Conservation (phyloP, 2,329 filamentous ascomycete species). For the Xylariaceae sp. region DNA sequence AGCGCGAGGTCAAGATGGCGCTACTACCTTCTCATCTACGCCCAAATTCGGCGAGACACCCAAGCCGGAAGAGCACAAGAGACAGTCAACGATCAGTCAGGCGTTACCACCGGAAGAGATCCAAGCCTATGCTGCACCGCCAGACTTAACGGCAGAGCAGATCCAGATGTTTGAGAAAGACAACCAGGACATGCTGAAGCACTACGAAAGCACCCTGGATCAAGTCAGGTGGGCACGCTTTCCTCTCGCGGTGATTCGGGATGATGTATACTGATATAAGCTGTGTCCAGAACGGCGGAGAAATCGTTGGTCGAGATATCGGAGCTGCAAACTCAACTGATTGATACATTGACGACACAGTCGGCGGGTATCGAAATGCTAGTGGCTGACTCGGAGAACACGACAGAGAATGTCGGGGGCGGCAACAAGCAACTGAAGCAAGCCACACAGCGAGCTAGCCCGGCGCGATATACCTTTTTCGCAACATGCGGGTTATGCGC, state of each 20-base stretch:
- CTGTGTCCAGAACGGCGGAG: constrained; percentile 66
- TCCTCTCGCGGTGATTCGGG: background rate
- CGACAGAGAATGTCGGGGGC: constrained; percentile 78
- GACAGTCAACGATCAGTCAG: constrained; percentile 12
- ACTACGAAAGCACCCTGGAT: constrained; percentile 89
- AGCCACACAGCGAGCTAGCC: constrained; percentile 67
- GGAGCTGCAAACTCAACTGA: constrained; percentile 84
- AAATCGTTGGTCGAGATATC: constrained; percentile 89
- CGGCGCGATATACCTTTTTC: constrained; percentile 75
- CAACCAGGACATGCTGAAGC: constrained; percentile 86
- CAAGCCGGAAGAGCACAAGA: constrained; percentile 3
- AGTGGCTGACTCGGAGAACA: constrained; percentile 75
- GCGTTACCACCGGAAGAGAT: constrained; percentile 20
- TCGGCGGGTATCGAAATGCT: constrained; percentile 86
- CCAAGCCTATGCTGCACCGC: constrained; percentile 10
- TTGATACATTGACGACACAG: constrained; percentile 79
- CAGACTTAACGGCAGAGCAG: constrained; percentile 73
- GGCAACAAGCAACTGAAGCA: constrained; percentile 91
- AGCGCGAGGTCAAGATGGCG: constrained; percentile 36
- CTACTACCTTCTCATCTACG: background rate
- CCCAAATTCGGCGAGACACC: no score
- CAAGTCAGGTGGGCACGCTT: constrained; percentile 70
- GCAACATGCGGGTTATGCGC: constrained; percentile 71
- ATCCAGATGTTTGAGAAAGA: constrained; percentile 90
- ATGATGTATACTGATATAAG: background rate